phyloP scores from a whole-genome alignment of 768 basidiomycete genomes.

The Artomyces pyxidatus region DNA sequence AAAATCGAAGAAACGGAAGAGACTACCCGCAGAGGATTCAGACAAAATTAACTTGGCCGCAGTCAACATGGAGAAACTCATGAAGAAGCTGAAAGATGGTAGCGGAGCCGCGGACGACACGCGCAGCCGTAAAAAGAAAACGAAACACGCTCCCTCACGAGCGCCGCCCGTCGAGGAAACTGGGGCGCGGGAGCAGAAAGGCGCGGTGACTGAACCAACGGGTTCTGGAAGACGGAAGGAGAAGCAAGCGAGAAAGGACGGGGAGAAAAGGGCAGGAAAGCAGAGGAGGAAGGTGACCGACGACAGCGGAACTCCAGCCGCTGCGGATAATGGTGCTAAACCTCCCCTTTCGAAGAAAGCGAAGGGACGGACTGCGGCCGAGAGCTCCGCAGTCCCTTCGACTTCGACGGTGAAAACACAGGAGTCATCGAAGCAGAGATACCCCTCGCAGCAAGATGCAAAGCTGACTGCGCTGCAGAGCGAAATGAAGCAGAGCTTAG shows the following conservation, averaged over 20 bases:
- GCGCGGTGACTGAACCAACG: not conserved
- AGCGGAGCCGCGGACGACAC: not conserved
- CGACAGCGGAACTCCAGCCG: not conserved
- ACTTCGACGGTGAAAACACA: not conserved
- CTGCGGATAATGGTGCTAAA: not conserved
- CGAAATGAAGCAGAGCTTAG: conserved; percentile 68
- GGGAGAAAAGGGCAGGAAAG: not conserved
- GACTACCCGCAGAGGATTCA: conserved; percentile 31
- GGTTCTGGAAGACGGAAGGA: too few species aligned
- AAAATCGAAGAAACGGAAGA: conserved; percentile 39
- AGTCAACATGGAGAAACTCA: conserved; percentile 53
- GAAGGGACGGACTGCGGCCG: not conserved
- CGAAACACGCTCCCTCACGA: not conserved
- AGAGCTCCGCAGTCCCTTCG: not conserved
- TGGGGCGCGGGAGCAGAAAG: not conserved
- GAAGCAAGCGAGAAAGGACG: too few species aligned
- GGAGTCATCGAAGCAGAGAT: not conserved
- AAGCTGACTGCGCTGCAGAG: conserved; percentile 66
- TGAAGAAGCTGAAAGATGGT: conserved; percentile 36
- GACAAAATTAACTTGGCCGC: conserved; percentile 30
- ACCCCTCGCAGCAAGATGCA: not conserved
- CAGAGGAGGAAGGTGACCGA: not conserved
- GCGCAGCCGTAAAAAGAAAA: not conserved
- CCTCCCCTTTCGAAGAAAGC: conserved; percentile 2
- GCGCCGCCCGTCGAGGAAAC: conserved; percentile 7